Base-by-base conservation (phyloP, 2,329 filamentous ascomycete species). In the Phialocephala sp. region DNA sequence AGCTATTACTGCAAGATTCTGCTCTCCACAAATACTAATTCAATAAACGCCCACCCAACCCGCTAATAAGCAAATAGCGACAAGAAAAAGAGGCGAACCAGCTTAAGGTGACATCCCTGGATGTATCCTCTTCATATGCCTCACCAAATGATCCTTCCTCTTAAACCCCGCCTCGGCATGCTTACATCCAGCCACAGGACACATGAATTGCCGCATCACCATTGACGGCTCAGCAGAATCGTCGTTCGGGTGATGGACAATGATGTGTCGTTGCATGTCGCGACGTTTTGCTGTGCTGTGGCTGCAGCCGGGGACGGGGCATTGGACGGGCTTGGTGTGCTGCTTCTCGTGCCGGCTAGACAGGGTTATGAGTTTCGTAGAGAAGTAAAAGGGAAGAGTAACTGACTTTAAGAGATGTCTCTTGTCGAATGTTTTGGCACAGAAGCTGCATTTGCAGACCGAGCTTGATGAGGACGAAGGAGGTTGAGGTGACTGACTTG, bases 91-190 rank as follows among this genome's bases (percentile, higher is more conserved):
- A 57, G n/a, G 18, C 9, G 36, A 57, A 15, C 24, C 22, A 32
- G 20, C 50, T 56, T 24, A 56, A 56, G 52, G 52, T 8, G 22
- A 35, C 52, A 56, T 35, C n/a, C 52, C 35, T 4, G 55, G 55
- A 57, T 57, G 55, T 15, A 39, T 41, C 55, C 36, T 24, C 36
- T 57, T 39, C 55, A 57, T 12, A 57, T 57, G 55, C 36, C 55
- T 57, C 32, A 57, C 55, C 55, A 57, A 57, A 22, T 57, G 55
- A 22, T 57, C 55, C 24, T 39, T 39, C 55, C 55, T 57, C 55
- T 36, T 57, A 14, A 57, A 57, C 55, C 55, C 55, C 14, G 22
- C 24, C 50, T 54, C 50, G 50, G 55, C 32, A 24, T 57, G 14
- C 55, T 57, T 57, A 41, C 55, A 57, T 6, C 55, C 20, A 22